Evolutionary conservation across 2,329 filamentous ascomycete species (phyloP), one percentile per base, ranked within the genome.

Genomic region (Ceratocystis eucalypticola): DNA sequence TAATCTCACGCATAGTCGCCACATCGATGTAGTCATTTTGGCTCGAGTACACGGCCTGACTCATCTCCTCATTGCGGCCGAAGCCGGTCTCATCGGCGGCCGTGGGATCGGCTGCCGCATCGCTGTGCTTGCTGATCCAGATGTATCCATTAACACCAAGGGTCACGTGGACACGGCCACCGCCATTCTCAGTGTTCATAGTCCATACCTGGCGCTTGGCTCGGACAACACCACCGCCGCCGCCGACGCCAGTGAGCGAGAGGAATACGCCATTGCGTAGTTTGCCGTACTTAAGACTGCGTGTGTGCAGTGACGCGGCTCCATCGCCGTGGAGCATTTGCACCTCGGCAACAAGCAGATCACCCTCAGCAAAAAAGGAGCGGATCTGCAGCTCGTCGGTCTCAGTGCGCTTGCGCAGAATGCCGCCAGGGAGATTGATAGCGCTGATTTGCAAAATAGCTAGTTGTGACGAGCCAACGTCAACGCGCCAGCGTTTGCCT

Each of bases 311-410:
- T 67, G 87, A 87, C 0, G 94, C 92, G 1, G 85, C 87, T 67
- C 92, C 93, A 76, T 97, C 93, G 67, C 85, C 82, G 74, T 91
- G 90, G 65, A 99, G 80, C 71, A 85, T 84, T 80, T 99, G 94
- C 65, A 99, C 94, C 77, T 99, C 94, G 0, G 94, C 94, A 20
- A 97, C 89, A 17, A 99, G 79, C 64, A 99, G 78, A 74, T 99
- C 94, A 12, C 94, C 94, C 76, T 99, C 94, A 65, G 88, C 87
- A 78, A 99, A 97, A 77, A 96, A 99, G n/a, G 86, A 90, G 63
- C 94, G 85, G 76, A 99, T 97, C 77, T 97, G 94, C 72, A 99
- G 81, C 79, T 97, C 94, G 75, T 99, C 94, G 17, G 94, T 95
- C 72, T 93, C 92, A 33, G 94, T 99, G 70, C 94, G 83, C 74